Evolutionary conservation across 106 monocot genomes (phyloP).

Genomic region (Dendrobium huoshanense): DNA sequence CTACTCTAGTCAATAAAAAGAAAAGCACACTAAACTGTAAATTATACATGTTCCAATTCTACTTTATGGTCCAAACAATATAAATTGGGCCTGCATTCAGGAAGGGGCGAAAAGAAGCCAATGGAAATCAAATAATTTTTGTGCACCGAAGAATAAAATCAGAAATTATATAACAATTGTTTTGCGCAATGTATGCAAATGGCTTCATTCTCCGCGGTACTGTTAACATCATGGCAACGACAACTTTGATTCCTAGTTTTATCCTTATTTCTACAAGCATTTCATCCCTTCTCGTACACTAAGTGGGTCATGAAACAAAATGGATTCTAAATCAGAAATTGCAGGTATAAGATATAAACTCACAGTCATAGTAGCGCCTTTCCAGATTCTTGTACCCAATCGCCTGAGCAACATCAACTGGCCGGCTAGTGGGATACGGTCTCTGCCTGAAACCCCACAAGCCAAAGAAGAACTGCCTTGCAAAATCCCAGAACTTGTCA

Average conservation of each 20-base stretch:
- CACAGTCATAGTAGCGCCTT: slow-evolving; percentile 84
- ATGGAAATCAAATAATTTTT: not conserved
- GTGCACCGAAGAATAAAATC: not conserved
- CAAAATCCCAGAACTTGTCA: slow-evolving; percentile 84
- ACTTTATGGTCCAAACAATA: not conserved
- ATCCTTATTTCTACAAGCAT: not conserved
- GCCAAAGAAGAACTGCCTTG: slow-evolving; percentile 82
- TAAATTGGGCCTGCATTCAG: not conserved
- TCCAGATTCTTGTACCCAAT: slow-evolving; percentile 76
- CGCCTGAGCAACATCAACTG: slow-evolving; percentile 70
- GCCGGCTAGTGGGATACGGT: slow-evolving; percentile 71
- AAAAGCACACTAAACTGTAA: no score
- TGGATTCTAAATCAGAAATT: not conserved
- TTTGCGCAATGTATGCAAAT: not conserved
- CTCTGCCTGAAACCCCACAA: slow-evolving; percentile 78
- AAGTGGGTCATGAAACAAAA: not conserved
- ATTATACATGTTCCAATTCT: not conserved
- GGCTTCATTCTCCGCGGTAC: not conserved
- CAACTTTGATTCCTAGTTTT: not conserved
- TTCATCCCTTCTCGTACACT: not conserved
- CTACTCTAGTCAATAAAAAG: no score
- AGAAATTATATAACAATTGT: not conserved
- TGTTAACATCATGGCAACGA: not conserved
- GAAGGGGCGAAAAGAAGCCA: not conserved
- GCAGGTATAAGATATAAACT: slow-evolving; percentile 20